A percentile compares a stretch with the other conserved stretches of the same genome.
These are phyloP conservation scores for Angophora floribunda DNA, from an alignment of 345 rosid genomes.

Conservation along the genomic window DNA sequence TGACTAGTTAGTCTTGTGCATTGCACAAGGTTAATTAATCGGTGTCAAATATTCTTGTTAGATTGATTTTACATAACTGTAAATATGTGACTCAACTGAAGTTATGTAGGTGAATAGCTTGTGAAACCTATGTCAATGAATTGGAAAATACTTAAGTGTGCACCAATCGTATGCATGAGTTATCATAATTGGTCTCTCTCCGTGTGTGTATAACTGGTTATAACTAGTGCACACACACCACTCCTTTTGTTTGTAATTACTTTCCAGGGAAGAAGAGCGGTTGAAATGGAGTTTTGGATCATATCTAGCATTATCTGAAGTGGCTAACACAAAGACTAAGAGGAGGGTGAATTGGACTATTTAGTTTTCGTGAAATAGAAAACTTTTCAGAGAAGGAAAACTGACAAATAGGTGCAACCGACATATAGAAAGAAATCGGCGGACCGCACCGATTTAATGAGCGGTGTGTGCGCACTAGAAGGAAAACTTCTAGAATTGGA, in stretches of 20 bases:
- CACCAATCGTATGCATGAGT: neutral
- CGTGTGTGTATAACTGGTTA: too few species aligned
- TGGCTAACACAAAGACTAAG: neutral
- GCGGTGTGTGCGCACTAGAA: too few species aligned
- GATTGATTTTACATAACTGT: neutral
- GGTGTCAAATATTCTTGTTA: neutral
- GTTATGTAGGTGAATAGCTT: neutral
- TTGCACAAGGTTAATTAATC: neutral
- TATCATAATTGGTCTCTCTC: too few species aligned
- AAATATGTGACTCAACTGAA: neutral
- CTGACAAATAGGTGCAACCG: neutral
- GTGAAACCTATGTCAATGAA: neutral
- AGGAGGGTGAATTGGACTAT: neutral
- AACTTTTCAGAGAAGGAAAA: neutral
- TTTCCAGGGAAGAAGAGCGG: neutral
- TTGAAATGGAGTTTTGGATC: neutral
- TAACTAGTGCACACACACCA: neutral
- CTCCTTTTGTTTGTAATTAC: neutral
- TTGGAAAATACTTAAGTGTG: neutral
- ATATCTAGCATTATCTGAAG: neutral
- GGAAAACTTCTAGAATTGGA: too few species aligned
- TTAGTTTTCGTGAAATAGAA: too few species aligned
- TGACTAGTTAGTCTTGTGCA: neutral
- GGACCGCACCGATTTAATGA: too few species aligned
- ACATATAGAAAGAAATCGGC: too few species aligned